A percentile compares a stretch with the other conserved stretches of the same genome.
These are phyloP conservation scores for Mycosphaerelloides madeirae DNA, from an alignment of 2,329 filamentous ascomycete genomes.

Conservation along the genomic window DNA sequence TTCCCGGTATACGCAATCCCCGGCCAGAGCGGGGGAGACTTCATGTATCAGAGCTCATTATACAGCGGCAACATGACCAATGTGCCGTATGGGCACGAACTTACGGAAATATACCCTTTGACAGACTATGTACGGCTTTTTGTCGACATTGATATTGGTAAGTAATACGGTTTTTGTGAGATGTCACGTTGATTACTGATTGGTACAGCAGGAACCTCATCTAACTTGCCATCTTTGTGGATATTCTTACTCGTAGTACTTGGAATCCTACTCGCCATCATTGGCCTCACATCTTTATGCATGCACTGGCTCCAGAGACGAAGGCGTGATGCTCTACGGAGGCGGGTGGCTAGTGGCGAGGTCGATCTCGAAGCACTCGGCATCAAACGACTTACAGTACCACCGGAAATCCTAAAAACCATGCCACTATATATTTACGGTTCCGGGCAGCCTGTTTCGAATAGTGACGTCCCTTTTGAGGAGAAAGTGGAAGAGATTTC, in stretches of 20 bases:
- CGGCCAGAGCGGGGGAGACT: slow-evolving; percentile 57
- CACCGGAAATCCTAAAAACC: slow-evolving; percentile 62
- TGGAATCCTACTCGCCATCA: slow-evolving; percentile 64
- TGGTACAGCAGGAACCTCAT: slow-evolving; percentile 17
- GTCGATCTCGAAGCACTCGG: slow-evolving; percentile 82
- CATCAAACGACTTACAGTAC: slow-evolving; percentile 76
- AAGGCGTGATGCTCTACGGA: slow-evolving; percentile 62
- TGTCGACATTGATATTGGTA: slow-evolving; percentile 46
- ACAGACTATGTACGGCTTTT: slow-evolving; percentile 49
- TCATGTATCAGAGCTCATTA: slow-evolving; percentile 66
- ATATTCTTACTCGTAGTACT: slow-evolving; percentile 67
- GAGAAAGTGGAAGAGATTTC: slow-evolving; percentile 10
- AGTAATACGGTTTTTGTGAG: slow-evolving; percentile 1
- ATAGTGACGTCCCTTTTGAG: neutral
- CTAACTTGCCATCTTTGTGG: slow-evolving; percentile 68
- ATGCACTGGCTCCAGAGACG: slow-evolving; percentile 76
- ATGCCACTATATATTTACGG: slow-evolving; percentile 76
- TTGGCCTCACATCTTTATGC: slow-evolving; percentile 60
- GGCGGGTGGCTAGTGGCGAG: slow-evolving; percentile 70
- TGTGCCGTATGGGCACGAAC: slow-evolving; percentile 36
- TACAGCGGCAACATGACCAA: slow-evolving; percentile 72
- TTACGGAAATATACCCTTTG: slow-evolving; percentile 36
- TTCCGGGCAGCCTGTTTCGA: slow-evolving; percentile 10
- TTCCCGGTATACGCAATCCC: slow-evolving; percentile 83
- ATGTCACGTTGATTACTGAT: neutral